Evolutionary conservation across 2,329 filamentous ascomycete species (phyloP), one percentile per base, ranked within the genome.

Genomic region (Coleophoma cylindrospora): DNA sequence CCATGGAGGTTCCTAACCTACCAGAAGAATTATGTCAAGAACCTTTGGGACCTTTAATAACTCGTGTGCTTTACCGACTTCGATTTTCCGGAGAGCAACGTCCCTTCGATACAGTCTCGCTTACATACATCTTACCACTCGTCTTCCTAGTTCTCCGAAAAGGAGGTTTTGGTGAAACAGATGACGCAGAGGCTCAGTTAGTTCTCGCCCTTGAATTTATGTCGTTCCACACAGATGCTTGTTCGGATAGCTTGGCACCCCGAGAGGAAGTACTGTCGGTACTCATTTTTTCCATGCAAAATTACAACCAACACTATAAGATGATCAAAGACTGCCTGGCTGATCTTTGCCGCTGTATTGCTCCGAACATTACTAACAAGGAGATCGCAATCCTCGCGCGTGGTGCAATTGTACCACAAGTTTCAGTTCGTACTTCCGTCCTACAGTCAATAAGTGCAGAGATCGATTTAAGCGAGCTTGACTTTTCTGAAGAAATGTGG

Each of bases 281-380:
- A 3, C 74, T 99, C 36, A 84, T 96, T 50, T 75, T 75, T 41
- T 86, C 91, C 1, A 95, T 99, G 88, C 89, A 95, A 65, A 80
- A 73, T 53, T 96, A 95, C 66, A 86, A 84, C 41, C 91, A 95
- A 63, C 94, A 99, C 68, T 96, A 96, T 74, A 96, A 96, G 69
- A 75, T 91, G 51, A 83, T 96, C 70, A 96, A 92, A 67, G 94
- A 99, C 68, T 95, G 90, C 62, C 81, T 99, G 55, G 79, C 87
- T 48, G 90, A 97, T 66, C 79, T 95, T 57, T 89, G 89, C 61
- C 84, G 91, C 52, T 91, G 86, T 56, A 79, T 97, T 47, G 87
- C 92, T 3, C 83, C 87, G 2, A 96, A 90, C 61, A 91, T 96
- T 57, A 84, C 68, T 50, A 66, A 75, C 3, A 70, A 78, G 2